Evolutionary conservation across 192 early-diverging fungal genomes (phyloP).

Genomic region (Dissophora ornata): DNA sequence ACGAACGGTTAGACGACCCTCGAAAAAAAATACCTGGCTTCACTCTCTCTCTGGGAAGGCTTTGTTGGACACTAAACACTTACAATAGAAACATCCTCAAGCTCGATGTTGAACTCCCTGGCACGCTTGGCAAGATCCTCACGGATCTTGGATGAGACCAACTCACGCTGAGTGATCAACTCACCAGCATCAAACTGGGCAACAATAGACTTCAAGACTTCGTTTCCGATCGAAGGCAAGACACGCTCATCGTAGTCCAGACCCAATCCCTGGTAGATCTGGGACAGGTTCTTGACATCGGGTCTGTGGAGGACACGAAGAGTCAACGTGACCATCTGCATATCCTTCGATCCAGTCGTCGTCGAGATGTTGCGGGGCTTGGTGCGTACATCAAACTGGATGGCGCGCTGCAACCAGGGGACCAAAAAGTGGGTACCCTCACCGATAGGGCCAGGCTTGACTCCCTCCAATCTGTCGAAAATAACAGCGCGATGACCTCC

Average conservation of each 20-base stretch:
- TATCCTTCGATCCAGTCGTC: constrained; percentile 99
- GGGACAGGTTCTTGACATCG: constrained; percentile 75
- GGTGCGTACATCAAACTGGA: constrained; percentile 93
- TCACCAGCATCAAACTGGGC: constrained; percentile 99
- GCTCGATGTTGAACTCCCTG: constrained; percentile 92
- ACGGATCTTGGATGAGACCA: constrained; percentile 90
- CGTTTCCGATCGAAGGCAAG: constrained; percentile 98
- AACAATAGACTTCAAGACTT: constrained; percentile 97
- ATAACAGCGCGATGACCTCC: constrained; percentile 97
- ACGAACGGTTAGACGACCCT: too few species aligned
- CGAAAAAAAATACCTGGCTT: too few species aligned
- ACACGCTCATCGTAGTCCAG: constrained; percentile 98
- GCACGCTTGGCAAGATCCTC: constrained; percentile 94
- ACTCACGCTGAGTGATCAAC: constrained; percentile 97
- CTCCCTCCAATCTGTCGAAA: constrained; percentile 95
- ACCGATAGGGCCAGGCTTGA: constrained; percentile 78
- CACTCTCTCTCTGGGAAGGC: too few species aligned
- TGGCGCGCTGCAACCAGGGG: constrained; percentile 95
- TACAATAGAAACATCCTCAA: constrained; percentile 98
- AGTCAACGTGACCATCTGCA: constrained; percentile 98
- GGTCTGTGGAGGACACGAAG: constrained; percentile 93
- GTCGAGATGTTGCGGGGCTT: constrained; percentile 97
- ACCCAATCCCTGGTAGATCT: constrained; percentile 92
- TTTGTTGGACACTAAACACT: constrained; percentile 42
- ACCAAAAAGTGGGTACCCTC: constrained; percentile 99